These are phyloP conservation scores for Discostella pseudostelligera DNA, from an alignment of 108 stramenopile species.

Conservation along the genomic window DNA sequence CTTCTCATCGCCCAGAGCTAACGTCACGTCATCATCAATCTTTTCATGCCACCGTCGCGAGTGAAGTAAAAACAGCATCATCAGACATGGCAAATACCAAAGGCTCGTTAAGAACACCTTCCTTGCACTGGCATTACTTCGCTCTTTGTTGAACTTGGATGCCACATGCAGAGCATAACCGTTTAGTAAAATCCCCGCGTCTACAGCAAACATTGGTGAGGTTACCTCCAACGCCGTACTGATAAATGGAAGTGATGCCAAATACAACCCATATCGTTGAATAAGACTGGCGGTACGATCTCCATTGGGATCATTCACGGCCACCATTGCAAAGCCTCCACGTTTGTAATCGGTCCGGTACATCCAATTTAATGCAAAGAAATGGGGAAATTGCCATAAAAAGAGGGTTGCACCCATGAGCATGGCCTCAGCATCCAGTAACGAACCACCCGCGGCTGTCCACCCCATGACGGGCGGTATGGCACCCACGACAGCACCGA, in stretches of 20 bases:
- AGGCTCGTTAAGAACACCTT: slow-evolving; percentile 93
- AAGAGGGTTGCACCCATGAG: slow-evolving; percentile 88
- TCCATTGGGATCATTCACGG: slow-evolving; percentile 76
- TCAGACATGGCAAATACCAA: slow-evolving; percentile 94
- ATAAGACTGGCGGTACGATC: slow-evolving; percentile 81
- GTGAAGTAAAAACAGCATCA: slow-evolving; percentile 94
- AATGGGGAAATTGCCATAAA: slow-evolving; percentile 99
- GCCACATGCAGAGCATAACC: slow-evolving; percentile 81
- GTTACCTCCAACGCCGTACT: slow-evolving; percentile 83
- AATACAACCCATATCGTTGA: slow-evolving; percentile 78
- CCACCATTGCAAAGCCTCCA: slow-evolving; percentile 85
- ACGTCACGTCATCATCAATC: slow-evolving; percentile 30
- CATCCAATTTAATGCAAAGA: slow-evolving; percentile 97
- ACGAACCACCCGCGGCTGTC: slow-evolving; percentile 88
- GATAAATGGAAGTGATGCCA: slow-evolving; percentile 84
- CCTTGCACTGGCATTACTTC: slow-evolving; percentile 92
- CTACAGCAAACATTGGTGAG: slow-evolving; percentile 94
- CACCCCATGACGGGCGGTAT: slow-evolving; percentile 99
- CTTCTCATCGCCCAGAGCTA: neutral
- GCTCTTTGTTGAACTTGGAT: slow-evolving; percentile 74
- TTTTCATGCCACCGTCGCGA: slow-evolving; percentile 80
- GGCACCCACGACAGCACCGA: slow-evolving; percentile 98
- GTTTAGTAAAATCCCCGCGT: slow-evolving; percentile 83
- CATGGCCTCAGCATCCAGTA: slow-evolving; percentile 71
- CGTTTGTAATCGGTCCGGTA: slow-evolving; percentile 84